Evolutionary conservation across 805 yeast species (phyloP).

Genomic region (Phaffomyces opuntiae): DNA sequence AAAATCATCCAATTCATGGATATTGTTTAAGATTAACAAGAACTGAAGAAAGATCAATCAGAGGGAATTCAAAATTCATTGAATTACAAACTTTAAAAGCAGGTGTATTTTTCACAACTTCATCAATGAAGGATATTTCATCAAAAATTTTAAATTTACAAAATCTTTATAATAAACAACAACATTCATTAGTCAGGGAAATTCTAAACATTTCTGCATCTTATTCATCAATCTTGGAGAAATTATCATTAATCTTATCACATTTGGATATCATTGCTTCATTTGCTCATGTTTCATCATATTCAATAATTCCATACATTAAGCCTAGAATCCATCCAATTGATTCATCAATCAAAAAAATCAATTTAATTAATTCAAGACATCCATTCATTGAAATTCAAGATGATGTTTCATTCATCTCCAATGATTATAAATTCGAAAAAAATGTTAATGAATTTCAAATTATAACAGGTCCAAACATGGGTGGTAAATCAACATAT

Average conservation of each 20-base stretch:
- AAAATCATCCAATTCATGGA: constrained; percentile 81
- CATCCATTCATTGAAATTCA: constrained; percentile 95
- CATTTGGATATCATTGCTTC: constrained; percentile 77
- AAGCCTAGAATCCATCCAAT: constrained; percentile 64
- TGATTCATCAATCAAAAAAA: constrained; percentile 35
- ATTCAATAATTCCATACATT: constrained; percentile 76
- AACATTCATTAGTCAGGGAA: constrained; percentile 72
- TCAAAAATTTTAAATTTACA: constrained; percentile 51
- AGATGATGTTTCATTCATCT: constrained; percentile 82
- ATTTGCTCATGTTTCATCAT: constrained; percentile 78
- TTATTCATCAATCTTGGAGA: constrained; percentile 70
- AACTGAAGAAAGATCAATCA: constrained; percentile 73
- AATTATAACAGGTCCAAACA: constrained; percentile 92
- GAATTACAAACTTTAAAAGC: constrained; percentile 92
- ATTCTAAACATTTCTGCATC: constrained; percentile 76
- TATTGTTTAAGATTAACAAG: constrained; percentile 94
- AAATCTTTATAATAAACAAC: constrained; percentile 65
- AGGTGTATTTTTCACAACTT: constrained; percentile 87
- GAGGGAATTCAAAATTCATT: constrained; percentile 51
- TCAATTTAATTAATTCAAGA: constrained; percentile 66
- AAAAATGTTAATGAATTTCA: constrained; percentile 58
- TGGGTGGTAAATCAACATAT: constrained; percentile 96
- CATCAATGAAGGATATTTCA: constrained; percentile 52
- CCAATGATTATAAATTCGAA: constrained; percentile 75
- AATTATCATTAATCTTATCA: constrained; percentile 56